phyloP scores from a whole-genome alignment of 1,284 basidiomycete genomes.

The Filobasidium uniguttulatum region DNA sequence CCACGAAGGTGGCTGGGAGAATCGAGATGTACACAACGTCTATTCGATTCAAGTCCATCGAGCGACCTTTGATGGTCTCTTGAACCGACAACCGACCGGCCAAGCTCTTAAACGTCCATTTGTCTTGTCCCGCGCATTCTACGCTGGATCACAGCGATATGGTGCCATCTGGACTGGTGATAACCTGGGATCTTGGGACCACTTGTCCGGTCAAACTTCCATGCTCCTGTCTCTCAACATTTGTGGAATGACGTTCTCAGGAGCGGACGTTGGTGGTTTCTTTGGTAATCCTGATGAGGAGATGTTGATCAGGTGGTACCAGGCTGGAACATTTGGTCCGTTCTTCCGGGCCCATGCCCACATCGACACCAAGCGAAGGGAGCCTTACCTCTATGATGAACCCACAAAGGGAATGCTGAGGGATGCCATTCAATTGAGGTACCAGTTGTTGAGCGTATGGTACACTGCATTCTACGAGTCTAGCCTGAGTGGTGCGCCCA shows the following conservation, averaged over 20 bases:
- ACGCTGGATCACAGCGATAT: constrained; percentile 84
- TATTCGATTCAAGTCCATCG: constrained; percentile 49
- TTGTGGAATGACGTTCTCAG: constrained; percentile 85
- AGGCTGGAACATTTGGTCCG: constrained; percentile 83
- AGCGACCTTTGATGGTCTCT: constrained; percentile 68
- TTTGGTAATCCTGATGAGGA: constrained; percentile 91
- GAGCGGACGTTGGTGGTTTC: constrained; percentile 95
- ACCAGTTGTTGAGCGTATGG: constrained; percentile 82
- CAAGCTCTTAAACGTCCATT: constrained; percentile 69
- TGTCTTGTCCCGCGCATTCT: constrained; percentile 90
- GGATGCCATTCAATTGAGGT: constrained; percentile 68
- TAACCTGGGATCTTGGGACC: constrained; percentile 94
- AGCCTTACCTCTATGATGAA: constrained; percentile 84
- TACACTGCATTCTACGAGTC: constrained; percentile 90
- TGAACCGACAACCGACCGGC: constrained; percentile 65
- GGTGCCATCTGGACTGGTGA: constrained; percentile 99
- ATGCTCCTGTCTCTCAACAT: constrained; percentile 86
- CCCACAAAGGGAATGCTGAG: constrained; percentile 71
- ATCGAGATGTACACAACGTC: constrained; percentile 61
- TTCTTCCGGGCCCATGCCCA: constrained; percentile 99
- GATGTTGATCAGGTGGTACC: constrained; percentile 95
- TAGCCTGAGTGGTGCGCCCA: constrained; percentile 60
- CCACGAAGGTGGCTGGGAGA: constrained; percentile 86
- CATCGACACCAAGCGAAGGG: constrained; percentile 92
- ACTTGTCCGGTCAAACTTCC: constrained; percentile 83